Evolutionary conservation across 2,329 filamentous ascomycete genomes (phyloP), one percentile per base, ranked within the genome.

Genomic region (Penicillium verrucosum): DNA sequence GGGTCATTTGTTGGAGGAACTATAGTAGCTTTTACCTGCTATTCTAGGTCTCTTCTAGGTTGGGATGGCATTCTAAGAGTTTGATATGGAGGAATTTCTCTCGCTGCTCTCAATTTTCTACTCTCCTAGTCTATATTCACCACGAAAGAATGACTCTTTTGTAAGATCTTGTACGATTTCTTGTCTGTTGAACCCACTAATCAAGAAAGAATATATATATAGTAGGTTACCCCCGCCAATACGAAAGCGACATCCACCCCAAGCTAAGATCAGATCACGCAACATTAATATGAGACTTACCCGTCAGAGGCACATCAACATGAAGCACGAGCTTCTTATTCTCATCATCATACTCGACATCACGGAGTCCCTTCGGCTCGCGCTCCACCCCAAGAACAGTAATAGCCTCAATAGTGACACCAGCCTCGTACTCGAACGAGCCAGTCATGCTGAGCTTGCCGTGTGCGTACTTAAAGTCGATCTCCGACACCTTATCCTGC

Each of bases 391-490:
- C 69, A 14, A 73, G 59, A 14, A 75, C 27, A 10, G 65, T 72
- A 38, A 73, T 63, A 23, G 60, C 61, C 44, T 72, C 68, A 36
- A 75, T 65, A 30, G 47, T 55, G 14, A 72, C 65, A 12, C 65
- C 66, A 7, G 59, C 55, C 23, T 63, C 42, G 51, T 59, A 62
- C 14, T 57, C 63, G 30, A 73, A 70, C 9, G 59, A 58, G 8
- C 71, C 70, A 27, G 63, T 59, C 29, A 72, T 57, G 36, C 40
- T 56, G 29, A 70, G 77, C 57, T 67, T 64, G 34, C 82, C 81
- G 2, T 78, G 70, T 45, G 80, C 74, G 67, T 85, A 92, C 3
- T 68, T 63, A 64, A 92, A 89, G 11, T 75, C 72, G 51, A 91
- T 78, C 54, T 83, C 76, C 12, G 80, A 84, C 23, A 79, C 82